A percentile compares a stretch with the other conserved stretches of the same genome.
These are phyloP conservation scores for Agaricus sinodeliciosus DNA, from an alignment of 768 basidiomycete genomes.

Conservation along the genomic window DNA sequence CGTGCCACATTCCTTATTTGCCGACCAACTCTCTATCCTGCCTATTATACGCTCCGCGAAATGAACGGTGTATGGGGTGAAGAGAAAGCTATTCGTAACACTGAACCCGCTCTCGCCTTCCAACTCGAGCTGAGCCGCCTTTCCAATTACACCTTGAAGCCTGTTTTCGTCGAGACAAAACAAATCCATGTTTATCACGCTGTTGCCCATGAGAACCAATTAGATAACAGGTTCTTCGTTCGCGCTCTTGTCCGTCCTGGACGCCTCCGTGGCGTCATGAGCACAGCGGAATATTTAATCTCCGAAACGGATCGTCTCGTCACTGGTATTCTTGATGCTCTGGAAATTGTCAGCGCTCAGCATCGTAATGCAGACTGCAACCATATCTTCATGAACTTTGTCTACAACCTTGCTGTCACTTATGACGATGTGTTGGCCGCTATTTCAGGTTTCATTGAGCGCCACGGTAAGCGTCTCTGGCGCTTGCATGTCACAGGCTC, in stretches of 20 bases:
- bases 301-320: slow-evolving; percentile 97
- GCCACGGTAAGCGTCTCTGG: slow-evolving; percentile 98
- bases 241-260: slow-evolving; percentile 96
- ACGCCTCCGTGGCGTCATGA: slow-evolving; percentile 86
- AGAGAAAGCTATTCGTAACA: slow-evolving; percentile 95
- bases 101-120: slow-evolving; percentile 96
- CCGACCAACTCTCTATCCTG: slow-evolving; percentile 85
- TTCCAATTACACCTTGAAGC: slow-evolving; percentile 93
- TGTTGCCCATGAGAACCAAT: slow-evolving; percentile 89
- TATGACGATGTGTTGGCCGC: slow-evolving; percentile 97
- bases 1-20: slow-evolving; percentile 91
- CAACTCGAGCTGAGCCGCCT: slow-evolving; percentile 95
- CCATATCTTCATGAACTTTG: slow-evolving; percentile 98
- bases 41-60: slow-evolving; percentile 88
- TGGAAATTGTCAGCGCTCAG: slow-evolving; percentile 88
- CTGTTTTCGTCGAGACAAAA: slow-evolving; percentile 94
- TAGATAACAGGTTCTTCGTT: slow-evolving; percentile 98
- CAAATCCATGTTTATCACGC: slow-evolving; percentile 98
- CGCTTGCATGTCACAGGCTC: slow-evolving; percentile 96
- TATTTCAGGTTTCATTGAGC: slow-evolving; percentile 97
- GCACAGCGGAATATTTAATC: slow-evolving; percentile 94
- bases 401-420: slow-evolving; percentile 91
- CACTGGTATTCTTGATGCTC: slow-evolving; percentile 87
- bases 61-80: slow-evolving; percentile 75
- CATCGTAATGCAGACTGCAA: slow-evolving; percentile 94